Evolutionary conservation across 306 rosid genomes (phyloP), one percentile per base, ranked within the genome.

Genomic region (Crotalaria pallida): DNA sequence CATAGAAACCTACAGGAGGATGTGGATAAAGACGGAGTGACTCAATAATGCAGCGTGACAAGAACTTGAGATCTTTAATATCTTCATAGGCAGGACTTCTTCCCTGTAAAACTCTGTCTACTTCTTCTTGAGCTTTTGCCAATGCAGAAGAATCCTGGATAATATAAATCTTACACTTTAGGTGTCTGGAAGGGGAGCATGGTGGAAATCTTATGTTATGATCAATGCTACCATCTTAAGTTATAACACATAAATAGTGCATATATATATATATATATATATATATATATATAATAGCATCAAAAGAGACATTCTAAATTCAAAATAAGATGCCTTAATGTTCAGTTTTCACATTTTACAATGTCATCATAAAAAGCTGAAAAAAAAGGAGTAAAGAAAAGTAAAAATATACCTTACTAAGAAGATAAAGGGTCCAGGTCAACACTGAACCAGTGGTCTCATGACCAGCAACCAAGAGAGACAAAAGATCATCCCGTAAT

Each of bases 351-450:
- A n/a, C n/a, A n/a, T n/a, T n/a, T 21, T 15, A 43, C 45, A 19
- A 38, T 38, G 27, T 23, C 61, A 12, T 40, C 71, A 74, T 69
- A 34, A 51, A 29, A n/a, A 66, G 59, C 69, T 59, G 52, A 36
- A 59, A 41, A 19, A 40, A n/a, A 59, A 50, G 36, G 17, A 51
- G 60, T 7, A 16, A 13, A 41, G 43, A 52, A 48, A 26, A 43
- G 51, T 44, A 56, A 60, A 82, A 82, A 29, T 58, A 29, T 88
- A 94, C 99, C 99, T 91, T 88, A 79, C 96, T 90, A 67, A 94
- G 92, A 81, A 94, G 99, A 88, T 88, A 94, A 21, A 87, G 76
- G 31, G 99, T 94, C 97, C 99, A 94, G 21, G 99, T 91, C 84
- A 94, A 76, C 18, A 94, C 96, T 8, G 96, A 94, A 68, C 95